Conservation (phyloP, 2,329 filamentous ascomycete species). For the Penicillium sclerotigenum region DNA sequence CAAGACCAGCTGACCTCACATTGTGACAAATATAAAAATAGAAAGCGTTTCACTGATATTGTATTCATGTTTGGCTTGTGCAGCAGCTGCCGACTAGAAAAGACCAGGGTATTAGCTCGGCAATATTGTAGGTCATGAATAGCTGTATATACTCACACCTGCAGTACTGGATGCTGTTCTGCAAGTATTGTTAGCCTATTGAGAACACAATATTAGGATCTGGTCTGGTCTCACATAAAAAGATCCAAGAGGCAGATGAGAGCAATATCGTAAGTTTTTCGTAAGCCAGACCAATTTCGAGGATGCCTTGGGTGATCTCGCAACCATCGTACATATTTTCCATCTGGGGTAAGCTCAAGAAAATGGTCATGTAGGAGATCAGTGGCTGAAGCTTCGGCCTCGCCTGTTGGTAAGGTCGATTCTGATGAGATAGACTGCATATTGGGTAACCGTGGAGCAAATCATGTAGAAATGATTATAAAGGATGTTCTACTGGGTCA, state of each 20-base stretch:
- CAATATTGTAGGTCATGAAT: background rate
- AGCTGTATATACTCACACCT: conserved; percentile 25
- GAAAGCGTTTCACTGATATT: conserved; percentile 24
- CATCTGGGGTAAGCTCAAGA: conserved; percentile 32
- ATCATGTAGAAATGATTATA: background rate
- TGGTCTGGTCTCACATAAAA: conserved; percentile 27
- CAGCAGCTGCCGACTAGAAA: conserved; percentile 30
- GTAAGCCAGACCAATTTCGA: conserved; percentile 30
- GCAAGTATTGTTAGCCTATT: conserved; percentile 9
- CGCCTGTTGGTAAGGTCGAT: background rate
- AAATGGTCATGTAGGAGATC: conserved; percentile 23
- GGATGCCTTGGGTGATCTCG: conserved; percentile 31
- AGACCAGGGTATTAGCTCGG: background rate
- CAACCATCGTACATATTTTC: conserved; percentile 31
- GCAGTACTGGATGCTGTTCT: conserved; percentile 38
- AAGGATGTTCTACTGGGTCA: background rate
- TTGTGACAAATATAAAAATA: conserved; percentile 33
- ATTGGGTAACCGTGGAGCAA: background rate
- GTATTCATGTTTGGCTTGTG: conserved; percentile 28
- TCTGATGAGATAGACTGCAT: conserved; percentile 14
- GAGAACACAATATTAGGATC: too few relatives aligned
- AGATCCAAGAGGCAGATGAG: conserved; percentile 33
- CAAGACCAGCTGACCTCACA: conserved; percentile 16
- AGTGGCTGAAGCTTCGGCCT: conserved; percentile 13
- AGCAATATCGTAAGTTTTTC: conserved; percentile 30